Evolutionary conservation across 2,329 filamentous ascomycete species (phyloP).

Genomic region (Pseudogymnoascus pannorum): DNA sequence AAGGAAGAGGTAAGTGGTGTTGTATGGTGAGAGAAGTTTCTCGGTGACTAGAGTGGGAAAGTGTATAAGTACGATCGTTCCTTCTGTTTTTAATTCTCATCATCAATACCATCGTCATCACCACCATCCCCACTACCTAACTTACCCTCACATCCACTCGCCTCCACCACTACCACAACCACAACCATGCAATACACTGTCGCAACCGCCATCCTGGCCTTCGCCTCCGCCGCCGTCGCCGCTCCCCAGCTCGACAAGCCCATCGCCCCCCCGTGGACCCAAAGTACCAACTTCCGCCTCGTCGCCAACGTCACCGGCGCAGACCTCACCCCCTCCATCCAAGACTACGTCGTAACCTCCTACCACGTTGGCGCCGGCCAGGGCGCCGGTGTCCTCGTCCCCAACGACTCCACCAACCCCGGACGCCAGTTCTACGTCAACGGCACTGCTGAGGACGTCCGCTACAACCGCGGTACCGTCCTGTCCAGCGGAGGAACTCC

Average conservation of each 20-base stretch:
- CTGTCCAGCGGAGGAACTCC: conserved; percentile 37
- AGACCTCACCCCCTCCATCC: conserved; percentile 36
- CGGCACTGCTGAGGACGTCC: conserved; percentile 34
- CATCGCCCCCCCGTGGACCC: conserved; percentile 16
- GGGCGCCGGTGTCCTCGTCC: conserved; percentile 32
- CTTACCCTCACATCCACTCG: background rate
- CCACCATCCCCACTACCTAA: background rate
- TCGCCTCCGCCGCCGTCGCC: conserved; percentile 15
- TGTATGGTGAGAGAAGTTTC: background rate
- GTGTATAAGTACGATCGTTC: background rate
- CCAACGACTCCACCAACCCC: conserved; percentile 14
- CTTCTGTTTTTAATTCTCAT: background rate
- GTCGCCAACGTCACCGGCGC: conserved; percentile 38
- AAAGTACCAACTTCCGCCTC: conserved; percentile 31
- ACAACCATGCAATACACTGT: conserved; percentile 8
- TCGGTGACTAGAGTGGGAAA: background rate
- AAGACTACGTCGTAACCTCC: conserved; percentile 34
- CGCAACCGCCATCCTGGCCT: conserved; percentile 12
- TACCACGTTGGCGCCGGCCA: conserved; percentile 39
- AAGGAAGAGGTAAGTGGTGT: background rate
- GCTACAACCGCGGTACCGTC: conserved; percentile 28
- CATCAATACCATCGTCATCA: background rate
- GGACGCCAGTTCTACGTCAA: conserved; percentile 43
- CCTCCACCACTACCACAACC: background rate
- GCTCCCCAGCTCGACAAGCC: conserved; percentile 9